phyloP scores from a whole-genome alignment of 305 asterid genomes.

The Solanum hybrid region DNA sequence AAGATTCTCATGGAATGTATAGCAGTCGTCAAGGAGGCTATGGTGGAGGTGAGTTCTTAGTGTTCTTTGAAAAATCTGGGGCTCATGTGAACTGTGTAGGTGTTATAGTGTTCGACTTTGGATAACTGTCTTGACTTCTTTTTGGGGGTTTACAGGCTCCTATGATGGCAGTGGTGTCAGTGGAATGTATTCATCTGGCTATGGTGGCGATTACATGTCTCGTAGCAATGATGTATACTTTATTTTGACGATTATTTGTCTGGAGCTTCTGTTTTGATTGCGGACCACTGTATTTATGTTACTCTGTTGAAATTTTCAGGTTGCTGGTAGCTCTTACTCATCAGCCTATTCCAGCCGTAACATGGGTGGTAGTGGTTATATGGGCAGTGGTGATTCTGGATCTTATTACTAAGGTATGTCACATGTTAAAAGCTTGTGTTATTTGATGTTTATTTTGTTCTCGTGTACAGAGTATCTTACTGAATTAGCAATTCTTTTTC shows the following conservation, averaged over 20 bases:
- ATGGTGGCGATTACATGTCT: conserved; percentile 65
- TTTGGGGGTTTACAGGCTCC: conserved; percentile 43
- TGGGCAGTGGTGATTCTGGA: conserved; percentile 76
- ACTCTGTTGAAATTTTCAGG: neutral
- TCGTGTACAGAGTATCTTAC: neutral
- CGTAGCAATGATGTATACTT: conserved; percentile 76
- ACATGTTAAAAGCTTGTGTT: neutral
- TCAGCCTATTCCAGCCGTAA: conserved; percentile 70
- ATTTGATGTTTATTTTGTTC: neutral
- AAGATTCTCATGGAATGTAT: conserved; percentile 77
- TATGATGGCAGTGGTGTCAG: conserved; percentile 63
- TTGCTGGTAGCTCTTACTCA: conserved; percentile 21
- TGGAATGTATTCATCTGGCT: conserved; percentile 82
- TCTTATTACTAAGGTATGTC: conserved; percentile 72
- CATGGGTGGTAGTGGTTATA: conserved; percentile 69
- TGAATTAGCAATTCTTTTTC: neutral
- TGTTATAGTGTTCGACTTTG: neutral
- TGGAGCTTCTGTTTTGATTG: conserved; percentile 1
- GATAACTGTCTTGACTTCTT: neutral
- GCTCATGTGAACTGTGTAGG: neutral
- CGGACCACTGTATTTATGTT: neutral
- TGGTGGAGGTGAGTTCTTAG: conserved; percentile 54
- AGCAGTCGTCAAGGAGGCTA: conserved; percentile 76
- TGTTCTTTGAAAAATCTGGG: neutral
- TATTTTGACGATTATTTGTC: neutral